Base-by-base conservation (phyloP, 306 rosid genomes). In the Cicer pinnatifidum region DNA sequence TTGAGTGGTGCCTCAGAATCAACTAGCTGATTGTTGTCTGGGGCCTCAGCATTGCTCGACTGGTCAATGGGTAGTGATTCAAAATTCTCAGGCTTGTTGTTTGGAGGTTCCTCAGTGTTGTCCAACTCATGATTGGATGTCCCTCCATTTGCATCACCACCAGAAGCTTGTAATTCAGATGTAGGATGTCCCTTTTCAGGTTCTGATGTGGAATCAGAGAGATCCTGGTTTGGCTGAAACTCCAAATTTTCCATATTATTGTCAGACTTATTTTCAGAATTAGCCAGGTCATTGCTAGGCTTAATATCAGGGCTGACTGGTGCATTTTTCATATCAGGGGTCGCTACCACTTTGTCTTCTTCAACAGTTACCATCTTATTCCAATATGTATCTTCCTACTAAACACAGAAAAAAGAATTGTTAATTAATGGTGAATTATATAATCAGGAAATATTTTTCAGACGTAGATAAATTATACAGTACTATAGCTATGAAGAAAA, bases 301-400 rank as follows among this genome's bases (percentile, higher is more conserved):
- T 19, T 79, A 75, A 58, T 5, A 81, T 77, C 83, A 35, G 53
- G 16, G 28, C 33, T 60, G 50, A 48, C 71, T 17, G 83, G 16
- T 0, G 46, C 81, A 58, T 46, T 65, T 76, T 81, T 78, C 70
- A 37, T 17, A 28, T 66, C 71, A 64, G 69, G 64, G 16, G 54
- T 52, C 13, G 19, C 75, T 2, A 17, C 72, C 76, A 76, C 71
- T 73, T 69, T 87, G 68, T 77, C 95, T 56, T 82, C 89, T 65
- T 85, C 88, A 11, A 83, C 82, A 4, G 85, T 58, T 3, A 81
- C 73, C 90, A 88, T 81, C 57, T 78, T 79, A 60, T 72, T 80
- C 71, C 72, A 80, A 65, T 67, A 69, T 35, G 66, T 75, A 57
- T 72, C 78, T 65, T 45, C 75, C 94, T 71, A 84, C 75, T 28